Conservation (phyloP, 2,329 filamentous ascomycete species). For the Aspergillus novofumigatus region DNA sequence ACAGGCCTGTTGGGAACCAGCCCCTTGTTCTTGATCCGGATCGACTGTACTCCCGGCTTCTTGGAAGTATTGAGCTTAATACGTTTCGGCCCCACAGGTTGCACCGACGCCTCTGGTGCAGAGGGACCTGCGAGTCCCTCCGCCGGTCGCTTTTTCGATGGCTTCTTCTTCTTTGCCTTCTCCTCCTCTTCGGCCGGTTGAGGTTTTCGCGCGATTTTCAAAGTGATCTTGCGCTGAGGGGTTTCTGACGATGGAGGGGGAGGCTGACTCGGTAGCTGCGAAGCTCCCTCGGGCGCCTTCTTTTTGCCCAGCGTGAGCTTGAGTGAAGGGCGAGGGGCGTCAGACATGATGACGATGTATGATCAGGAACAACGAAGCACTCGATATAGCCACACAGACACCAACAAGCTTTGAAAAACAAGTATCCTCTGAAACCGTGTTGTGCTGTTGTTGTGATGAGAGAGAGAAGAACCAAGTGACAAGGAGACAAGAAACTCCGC, state of each 20-base stretch:
- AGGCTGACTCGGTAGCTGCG: conserved; percentile 15
- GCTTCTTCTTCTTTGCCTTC: conserved; percentile 34
- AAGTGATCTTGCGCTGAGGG: conserved; percentile 37
- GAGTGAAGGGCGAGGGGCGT: conserved; percentile 31
- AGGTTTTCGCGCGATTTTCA: conserved; percentile 37
- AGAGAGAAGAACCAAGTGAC: not conserved
- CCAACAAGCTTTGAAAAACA: not conserved
- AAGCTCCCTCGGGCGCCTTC: conserved; percentile 25
- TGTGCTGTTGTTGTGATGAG: not conserved
- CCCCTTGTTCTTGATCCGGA: conserved; percentile 64
- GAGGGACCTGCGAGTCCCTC: conserved; percentile 26
- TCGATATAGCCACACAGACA: not conserved
- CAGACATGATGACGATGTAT: conserved; percentile 29
- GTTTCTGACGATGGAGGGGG: conserved; percentile 19
- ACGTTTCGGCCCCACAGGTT: conserved; percentile 32
- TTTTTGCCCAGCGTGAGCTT: conserved; percentile 42
- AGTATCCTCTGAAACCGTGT: not conserved
- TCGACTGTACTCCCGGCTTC: conserved; percentile 38
- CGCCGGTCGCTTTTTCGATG: conserved; percentile 38
- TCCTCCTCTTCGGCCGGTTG: conserved; percentile 13
- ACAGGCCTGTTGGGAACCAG: conserved; percentile 64
- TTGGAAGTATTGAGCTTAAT: conserved; percentile 38
- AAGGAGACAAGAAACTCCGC: not conserved
- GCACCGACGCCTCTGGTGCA: conserved; percentile 10
- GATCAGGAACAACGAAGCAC: not conserved